Percentiles rank a stretch among this genome's conserved stretches.
These are phyloP conservation scores for Hemileccinum impolitum DNA, from an alignment of 768 basidiomycete genomes.

Conservation along the genomic window DNA sequence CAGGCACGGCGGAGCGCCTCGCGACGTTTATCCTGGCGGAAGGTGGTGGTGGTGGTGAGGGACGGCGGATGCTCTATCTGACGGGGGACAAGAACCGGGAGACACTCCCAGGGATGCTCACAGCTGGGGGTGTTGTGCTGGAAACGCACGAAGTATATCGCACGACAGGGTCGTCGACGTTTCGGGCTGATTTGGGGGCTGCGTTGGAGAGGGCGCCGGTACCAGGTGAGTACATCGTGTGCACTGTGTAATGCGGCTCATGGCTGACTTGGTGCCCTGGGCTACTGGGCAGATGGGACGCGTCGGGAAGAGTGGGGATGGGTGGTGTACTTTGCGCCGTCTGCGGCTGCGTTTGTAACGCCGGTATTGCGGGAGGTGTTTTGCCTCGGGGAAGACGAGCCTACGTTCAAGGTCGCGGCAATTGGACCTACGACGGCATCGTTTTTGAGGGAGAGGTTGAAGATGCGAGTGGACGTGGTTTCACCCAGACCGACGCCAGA, in stretches of 20 bases:
- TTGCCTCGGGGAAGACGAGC: no score
- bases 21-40: constrained; percentile 58
- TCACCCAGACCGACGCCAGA: constrained; percentile 56
- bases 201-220: constrained; percentile 25
- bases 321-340: constrained; percentile 78
- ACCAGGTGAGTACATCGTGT: constrained; percentile 18
- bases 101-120: constrained; percentile 52
- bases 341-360: constrained; percentile 54
- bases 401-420: constrained; percentile 47
- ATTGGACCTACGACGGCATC: constrained; percentile 68
- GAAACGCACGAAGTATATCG: constrained; percentile 64
- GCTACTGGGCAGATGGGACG: no score
- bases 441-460: constrained; percentile 45
- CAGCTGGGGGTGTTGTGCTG: constrained; percentile 42
- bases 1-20: constrained; percentile 68
- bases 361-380: constrained; percentile 50
- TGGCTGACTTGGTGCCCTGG: not conserved
- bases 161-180: constrained; percentile 55
- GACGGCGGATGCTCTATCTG: constrained; percentile 57
- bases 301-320: constrained; percentile 45
- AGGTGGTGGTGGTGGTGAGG: constrained; percentile 20
- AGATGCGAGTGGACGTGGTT: constrained; percentile 51
- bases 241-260: not conserved
- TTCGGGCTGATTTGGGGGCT: constrained; percentile 42
- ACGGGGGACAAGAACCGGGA: constrained; percentile 87